Conservation (phyloP, 148 eudicot genomes). For the Silene latifolia region DNA sequence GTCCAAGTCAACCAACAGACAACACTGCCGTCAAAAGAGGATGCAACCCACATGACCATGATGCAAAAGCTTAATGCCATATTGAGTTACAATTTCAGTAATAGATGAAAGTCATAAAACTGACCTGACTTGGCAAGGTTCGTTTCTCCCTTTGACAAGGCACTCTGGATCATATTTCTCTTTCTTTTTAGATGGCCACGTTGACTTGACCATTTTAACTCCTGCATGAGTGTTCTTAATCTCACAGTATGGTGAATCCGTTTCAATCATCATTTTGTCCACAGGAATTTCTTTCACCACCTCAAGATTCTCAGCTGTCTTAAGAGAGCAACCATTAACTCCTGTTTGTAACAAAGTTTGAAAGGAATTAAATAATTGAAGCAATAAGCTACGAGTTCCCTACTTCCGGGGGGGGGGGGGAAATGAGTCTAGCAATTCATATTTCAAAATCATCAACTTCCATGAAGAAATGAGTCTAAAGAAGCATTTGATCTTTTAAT, state of each 20-base stretch:
- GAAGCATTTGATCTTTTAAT: not conserved
- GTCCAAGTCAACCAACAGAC: not conserved
- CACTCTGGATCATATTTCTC: conserved; percentile 81
- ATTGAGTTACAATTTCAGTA: not conserved
- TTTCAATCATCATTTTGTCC: conserved; percentile 95
- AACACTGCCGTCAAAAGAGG: not conserved
- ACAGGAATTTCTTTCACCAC: conserved; percentile 80
- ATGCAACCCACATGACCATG: too few species aligned
- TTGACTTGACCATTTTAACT: conserved; percentile 61
- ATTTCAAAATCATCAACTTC: not conserved
- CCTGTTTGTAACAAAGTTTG: conserved; percentile 38
- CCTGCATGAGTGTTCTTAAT: conserved; percentile 99
- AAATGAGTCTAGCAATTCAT: not conserved
- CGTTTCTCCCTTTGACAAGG: conserved; percentile 91
- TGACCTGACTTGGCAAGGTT: conserved; percentile 92
- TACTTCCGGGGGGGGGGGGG: not conserved
- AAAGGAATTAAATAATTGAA: not conserved
- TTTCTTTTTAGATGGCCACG: conserved; percentile 94
- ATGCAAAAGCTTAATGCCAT: not conserved
- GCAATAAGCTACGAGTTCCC: not conserved
- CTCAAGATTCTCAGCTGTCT: conserved; percentile 81
- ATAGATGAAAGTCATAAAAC: conserved; percentile 17
- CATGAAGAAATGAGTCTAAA: not conserved
- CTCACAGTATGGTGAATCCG: conserved; percentile 98
- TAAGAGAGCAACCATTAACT: conserved; percentile 91